Evolutionary conservation across 805 yeast species (phyloP).

Genomic region (Pichia thaimueangensis): DNA sequence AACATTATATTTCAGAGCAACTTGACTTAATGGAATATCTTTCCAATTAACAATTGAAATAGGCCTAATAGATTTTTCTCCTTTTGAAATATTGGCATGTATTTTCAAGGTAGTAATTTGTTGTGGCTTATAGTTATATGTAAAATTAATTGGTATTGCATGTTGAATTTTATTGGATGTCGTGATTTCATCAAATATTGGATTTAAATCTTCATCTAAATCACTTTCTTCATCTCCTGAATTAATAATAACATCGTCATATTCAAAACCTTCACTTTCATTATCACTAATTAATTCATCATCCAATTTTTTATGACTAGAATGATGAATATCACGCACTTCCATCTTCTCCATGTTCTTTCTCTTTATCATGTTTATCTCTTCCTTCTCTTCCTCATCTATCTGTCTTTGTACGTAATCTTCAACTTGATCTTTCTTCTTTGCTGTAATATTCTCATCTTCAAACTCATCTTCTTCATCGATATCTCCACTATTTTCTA

Average conservation of each 20-base stretch:
- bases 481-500: background rate
- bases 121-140: slow-evolving; percentile 3
- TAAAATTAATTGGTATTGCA: slow-evolving; percentile 3
- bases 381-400: no score
- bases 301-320: no score
- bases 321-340: no score
- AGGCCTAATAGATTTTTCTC: background rate
- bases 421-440: no score
- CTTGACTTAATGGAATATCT: slow-evolving; percentile 24
- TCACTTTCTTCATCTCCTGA: background rate
- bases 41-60: slow-evolving; percentile 16
- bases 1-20: slow-evolving; percentile 24
- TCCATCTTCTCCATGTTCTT: no score
- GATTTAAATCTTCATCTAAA: background rate
- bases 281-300: background rate
- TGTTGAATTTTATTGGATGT: background rate
- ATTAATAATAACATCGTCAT: background rate
- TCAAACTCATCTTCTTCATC: background rate
- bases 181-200: background rate
- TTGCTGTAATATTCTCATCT: no score
- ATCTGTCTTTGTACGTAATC: no score
- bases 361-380: no score
- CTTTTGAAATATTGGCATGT: background rate
- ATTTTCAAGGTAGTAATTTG: background rate
- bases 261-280: background rate